phyloP scores from a whole-genome alignment of 345 rosid genomes.

The Trapa incisa region DNA sequence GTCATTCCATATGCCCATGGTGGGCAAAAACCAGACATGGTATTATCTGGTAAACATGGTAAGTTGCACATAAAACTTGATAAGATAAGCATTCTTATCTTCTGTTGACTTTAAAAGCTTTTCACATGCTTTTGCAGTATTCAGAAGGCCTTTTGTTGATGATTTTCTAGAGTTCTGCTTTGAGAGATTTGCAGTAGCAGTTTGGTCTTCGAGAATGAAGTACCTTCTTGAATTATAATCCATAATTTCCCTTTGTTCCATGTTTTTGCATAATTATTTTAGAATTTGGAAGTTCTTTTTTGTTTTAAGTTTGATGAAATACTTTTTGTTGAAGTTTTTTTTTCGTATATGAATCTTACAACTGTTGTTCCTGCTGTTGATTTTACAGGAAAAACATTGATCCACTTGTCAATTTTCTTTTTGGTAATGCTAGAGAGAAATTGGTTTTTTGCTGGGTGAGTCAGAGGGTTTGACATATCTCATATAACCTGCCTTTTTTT shows the following conservation, averaged over 20 bases:
- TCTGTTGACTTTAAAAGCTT: neutral
- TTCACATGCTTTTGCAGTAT: slow-evolving; percentile 31
- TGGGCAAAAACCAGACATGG: slow-evolving; percentile 25
- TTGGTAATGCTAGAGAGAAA: slow-evolving; percentile 24
- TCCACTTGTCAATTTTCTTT: slow-evolving; percentile 19
- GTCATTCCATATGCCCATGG: slow-evolving; percentile 17
- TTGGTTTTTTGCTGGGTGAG: slow-evolving; percentile 59
- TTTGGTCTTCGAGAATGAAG: slow-evolving; percentile 82
- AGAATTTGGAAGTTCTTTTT: neutral
- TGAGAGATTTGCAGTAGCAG: slow-evolving; percentile 61
- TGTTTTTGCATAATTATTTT: slow-evolving; percentile 1
- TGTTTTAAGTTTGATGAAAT: neutral
- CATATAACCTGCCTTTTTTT: neutral
- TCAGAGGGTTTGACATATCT: neutral
- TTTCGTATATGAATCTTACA: neutral
- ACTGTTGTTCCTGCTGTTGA: slow-evolving; percentile 4
- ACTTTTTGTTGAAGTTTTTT: neutral
- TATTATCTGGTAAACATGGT: slow-evolving; percentile 47
- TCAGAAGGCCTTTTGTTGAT: slow-evolving; percentile 54
- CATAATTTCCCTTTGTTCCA: slow-evolving; percentile 4
- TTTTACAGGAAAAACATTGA: slow-evolving; percentile 35
- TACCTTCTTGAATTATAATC: slow-evolving; percentile 20
- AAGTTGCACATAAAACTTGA: slow-evolving; percentile 9
- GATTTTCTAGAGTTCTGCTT: slow-evolving; percentile 70
- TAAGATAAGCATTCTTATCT: neutral